Evolutionary conservation across 768 basidiomycete species (phyloP).

Genomic region (Auriculariales sp.): DNA sequence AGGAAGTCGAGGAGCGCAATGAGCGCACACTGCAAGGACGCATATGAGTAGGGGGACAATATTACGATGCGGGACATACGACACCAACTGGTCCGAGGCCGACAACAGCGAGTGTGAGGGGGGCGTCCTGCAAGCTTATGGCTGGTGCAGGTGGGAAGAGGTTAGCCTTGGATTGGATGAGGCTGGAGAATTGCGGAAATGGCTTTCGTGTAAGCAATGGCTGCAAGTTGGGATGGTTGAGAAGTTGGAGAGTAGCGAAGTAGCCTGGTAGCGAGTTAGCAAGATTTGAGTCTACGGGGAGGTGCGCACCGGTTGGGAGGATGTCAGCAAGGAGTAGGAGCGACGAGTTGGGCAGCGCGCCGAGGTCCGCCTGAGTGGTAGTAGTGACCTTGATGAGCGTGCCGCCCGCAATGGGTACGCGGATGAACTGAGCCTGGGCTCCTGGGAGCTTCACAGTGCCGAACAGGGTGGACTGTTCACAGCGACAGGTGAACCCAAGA

Average conservation of each 20-base stretch:
- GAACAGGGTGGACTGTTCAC: conserved; percentile 44
- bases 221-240: conserved; percentile 57
- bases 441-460: conserved; percentile 54
- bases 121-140: conserved; percentile 25
- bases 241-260: conserved; percentile 57
- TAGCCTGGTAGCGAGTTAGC: conserved; percentile 18
- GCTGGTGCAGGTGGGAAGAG: neutral
- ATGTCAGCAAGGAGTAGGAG: conserved; percentile 64
- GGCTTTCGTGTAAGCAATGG: conserved; percentile 43
- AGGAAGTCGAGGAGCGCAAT: conserved; percentile 43
- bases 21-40: conserved; percentile 32
- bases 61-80: conserved; percentile 17
- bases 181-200: conserved; percentile 36
- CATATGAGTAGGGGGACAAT: neutral
- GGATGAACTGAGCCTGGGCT: conserved; percentile 67
- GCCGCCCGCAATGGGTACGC: conserved; percentile 68
- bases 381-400: conserved; percentile 39
- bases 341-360: conserved; percentile 41
- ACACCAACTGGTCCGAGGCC: conserved; percentile 73
- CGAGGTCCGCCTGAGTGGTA: conserved; percentile 7
- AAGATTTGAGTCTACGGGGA: no score
- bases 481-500: conserved; percentile 62
- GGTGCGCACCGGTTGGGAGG: conserved; percentile 54
- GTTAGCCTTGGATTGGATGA: neutral
- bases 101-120: conserved; percentile 48